Base-by-base conservation (phyloP, 2,329 filamentous ascomycete genomes). In the Ascosphaera acerosa region DNA sequence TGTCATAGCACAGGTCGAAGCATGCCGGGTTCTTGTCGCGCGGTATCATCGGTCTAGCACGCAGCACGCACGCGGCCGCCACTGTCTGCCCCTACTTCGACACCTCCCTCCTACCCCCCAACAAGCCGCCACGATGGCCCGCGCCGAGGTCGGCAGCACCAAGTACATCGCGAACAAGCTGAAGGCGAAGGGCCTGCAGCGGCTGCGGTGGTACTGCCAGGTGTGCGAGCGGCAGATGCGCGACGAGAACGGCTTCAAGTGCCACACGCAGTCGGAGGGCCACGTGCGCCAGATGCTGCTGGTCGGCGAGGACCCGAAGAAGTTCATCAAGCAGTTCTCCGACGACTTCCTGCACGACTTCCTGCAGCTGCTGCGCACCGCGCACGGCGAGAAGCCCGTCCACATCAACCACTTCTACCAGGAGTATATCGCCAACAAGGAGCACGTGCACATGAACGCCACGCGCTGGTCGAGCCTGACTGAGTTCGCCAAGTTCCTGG, bases 391-490 rank as follows among this genome's bases (percentile, higher is more conserved):
- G 52, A 97, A 97, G 51, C 66, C 70, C 42, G 70, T 94, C 1
- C 66, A 82, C 19, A 67, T 82, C 32, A 97, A 97, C 45, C 71
- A 77, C 37, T 94, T 94, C 50, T 97, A 97, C 53, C 80, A 94
- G 48, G 73, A 82, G 45, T 87, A 90, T 44, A 92, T 94, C 41
- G 63, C 69, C 10, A 74, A 84, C 41, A 81, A 82, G 50, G 64
- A 80, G 44, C 84, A 94, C 47, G 59, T 87, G 6, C 87, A 94
- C 48, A 81, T 94, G 76, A 92, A 92, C 51, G 62, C 80, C 5
- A 94, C 87, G 0, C 73, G 74, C 44, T 94, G 81, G 81, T 66
- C 72, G 3, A 77, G 68, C 19, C 54, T 97, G 41, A 84, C 81
- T 2, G 81, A 94, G 42, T 90, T 91, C 46, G 78, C 76, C 10